Evolutionary conservation across 495 filamentous ascomycete species (phyloP).

Genomic region (Neurospora sp.): DNA sequence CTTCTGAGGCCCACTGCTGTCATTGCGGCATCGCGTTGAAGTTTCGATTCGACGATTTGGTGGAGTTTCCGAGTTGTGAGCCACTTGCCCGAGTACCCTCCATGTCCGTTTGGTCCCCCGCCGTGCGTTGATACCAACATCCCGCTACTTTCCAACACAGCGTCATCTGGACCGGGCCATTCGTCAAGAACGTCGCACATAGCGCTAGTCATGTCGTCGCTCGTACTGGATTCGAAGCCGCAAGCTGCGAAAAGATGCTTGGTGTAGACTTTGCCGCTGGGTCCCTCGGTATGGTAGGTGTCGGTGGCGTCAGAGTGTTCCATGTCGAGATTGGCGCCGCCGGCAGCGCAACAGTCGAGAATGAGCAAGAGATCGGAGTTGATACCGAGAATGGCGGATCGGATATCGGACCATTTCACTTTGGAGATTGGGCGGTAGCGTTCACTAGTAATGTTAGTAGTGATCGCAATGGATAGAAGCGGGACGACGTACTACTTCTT

Average conservation of each 20-base stretch:
- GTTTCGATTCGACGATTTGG: conserved; percentile 23
- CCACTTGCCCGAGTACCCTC: not conserved
- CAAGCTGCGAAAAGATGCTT: conserved; percentile 28
- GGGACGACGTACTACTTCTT: conserved; percentile 25
- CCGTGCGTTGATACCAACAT: not conserved
- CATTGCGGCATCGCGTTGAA: conserved; percentile 14
- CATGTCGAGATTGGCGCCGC: conserved; percentile 16
- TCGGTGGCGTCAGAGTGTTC: not conserved
- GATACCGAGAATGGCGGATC: conserved; percentile 15
- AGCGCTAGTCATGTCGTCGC: conserved; percentile 26
- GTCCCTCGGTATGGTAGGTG: conserved; percentile 6
- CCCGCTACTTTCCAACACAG: not conserved
- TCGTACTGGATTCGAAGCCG: conserved; percentile 26
- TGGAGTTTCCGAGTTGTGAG: conserved; percentile 25
- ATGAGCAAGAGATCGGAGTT: conserved; percentile 22
- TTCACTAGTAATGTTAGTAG: conserved; percentile 12
- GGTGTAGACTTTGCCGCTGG: conserved; percentile 10
- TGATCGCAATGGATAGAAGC: not conserved
- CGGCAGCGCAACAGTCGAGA: conserved; percentile 29
- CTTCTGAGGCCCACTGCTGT: conserved; percentile 3
- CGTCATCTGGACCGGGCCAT: conserved; percentile 2
- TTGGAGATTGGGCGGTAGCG: conserved; percentile 22
- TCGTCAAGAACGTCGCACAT: conserved; percentile 22
- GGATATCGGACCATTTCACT: conserved; percentile 20
- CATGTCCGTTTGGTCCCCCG: not conserved